Evolutionary conservation across 2,329 filamentous ascomycete genomes (phyloP), one percentile per base, ranked within the genome.

Genomic region (Penicillium sp.): DNA sequence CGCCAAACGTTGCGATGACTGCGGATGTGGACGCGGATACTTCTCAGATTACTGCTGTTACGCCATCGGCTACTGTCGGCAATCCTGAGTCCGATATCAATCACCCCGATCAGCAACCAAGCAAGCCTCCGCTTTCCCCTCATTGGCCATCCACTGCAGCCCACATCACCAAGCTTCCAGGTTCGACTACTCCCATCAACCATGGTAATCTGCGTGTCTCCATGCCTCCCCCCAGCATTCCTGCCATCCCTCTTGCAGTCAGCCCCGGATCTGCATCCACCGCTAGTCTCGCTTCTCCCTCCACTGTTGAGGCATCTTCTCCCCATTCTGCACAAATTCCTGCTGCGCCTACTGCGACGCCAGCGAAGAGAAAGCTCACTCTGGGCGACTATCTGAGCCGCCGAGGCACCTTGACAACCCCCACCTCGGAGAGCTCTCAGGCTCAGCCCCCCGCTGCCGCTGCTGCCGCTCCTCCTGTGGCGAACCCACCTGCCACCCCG

Each of bases 341-440:
- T 11, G 63, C 66, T 41, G 59, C 73, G 9, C 69, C 74, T 8
- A 74, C 76, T n/a, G 75, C 79, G 26, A 80, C 77, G 62, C 79
- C 79, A 3, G 73, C 75, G 19, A 80, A 80, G 67, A 82, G 81
- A 66, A 81, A 81, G 59, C 70, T 81, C 48, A 81, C 77, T 61
- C 64, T 82, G 21, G 78, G 78, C 45, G 79, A 82, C 61, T 82
- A 82, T 59, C 71, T 80, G 53, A 78, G 71, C 49, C 74, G 75
- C 52, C 72, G 76, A 50, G 72, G 73, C 11, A 76, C 74, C 19
- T 62, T 76, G 59, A 67, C 70, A 14, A 75, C 76, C 0, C 76
- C 76, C 7, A 73, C 72, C 0, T 67, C 70, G 5, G 77, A 80
- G 54, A 80, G 77, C 58, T 54, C 67, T n/a, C 75, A 71, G 41